phyloP scores from a whole-genome alignment of 2,329 filamentous ascomycete species.

The Parasarocladium wereldwijsianum region DNA sequence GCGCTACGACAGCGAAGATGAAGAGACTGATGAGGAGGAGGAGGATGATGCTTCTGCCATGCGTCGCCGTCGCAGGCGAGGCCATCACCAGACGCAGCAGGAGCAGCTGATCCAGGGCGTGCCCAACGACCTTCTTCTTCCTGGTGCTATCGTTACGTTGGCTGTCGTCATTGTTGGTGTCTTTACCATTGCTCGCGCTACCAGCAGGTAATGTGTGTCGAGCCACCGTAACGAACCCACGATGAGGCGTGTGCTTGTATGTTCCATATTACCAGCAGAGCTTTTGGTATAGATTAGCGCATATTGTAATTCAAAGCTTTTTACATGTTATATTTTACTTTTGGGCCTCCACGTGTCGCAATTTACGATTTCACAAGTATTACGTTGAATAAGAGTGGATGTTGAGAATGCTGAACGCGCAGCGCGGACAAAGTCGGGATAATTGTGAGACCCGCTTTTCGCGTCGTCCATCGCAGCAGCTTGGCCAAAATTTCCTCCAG shows the following conservation, averaged over 20 bases:
- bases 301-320: constrained; percentile 1
- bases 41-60: constrained; percentile 33
- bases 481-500: too few species aligned
- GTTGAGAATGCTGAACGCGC: too few species aligned
- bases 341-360: too few species aligned
- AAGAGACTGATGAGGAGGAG: constrained; percentile 37
- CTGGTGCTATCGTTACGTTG: constrained; percentile 87
- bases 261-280: constrained; percentile 1
- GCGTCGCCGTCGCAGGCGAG: constrained; percentile 25
- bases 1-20: constrained; percentile 37
- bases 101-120: constrained; percentile 84
- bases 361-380: too few species aligned
- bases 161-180: constrained; percentile 89
- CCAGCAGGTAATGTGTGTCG: constrained; percentile 28
- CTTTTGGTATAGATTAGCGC: constrained; percentile 3
- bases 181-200: constrained; percentile 68
- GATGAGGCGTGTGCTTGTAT: background rate
- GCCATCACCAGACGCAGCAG: constrained; percentile 35
- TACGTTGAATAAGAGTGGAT: too few species aligned
- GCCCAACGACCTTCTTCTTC: constrained; percentile 84
- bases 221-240: too few species aligned
- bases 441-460: too few species aligned
- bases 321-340: constrained; percentile 1
- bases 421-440: too few species aligned
- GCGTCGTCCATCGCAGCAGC: too few species aligned